Percentiles rank a stretch among this genome's conserved stretches.
phyloP scores from a whole-genome alignment of 2,329 filamentous ascomycete species.

The Neopestalotiopsis clavispora region DNA sequence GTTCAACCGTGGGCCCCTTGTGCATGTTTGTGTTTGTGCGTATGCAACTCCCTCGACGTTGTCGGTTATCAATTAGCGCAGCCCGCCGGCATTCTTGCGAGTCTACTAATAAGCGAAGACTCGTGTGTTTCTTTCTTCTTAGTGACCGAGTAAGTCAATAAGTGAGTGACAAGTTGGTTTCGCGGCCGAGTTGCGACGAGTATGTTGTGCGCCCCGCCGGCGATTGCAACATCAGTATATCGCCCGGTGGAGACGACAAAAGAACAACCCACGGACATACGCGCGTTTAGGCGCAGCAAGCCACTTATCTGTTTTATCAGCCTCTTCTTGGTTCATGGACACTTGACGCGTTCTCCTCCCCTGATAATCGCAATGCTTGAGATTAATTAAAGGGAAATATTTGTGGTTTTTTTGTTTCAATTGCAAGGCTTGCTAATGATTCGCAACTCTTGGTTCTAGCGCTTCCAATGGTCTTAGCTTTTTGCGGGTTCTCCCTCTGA shows the following conservation, averaged over 20 bases:
- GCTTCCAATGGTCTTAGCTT: neutral
- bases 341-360: too few species aligned
- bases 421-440: too few species aligned
- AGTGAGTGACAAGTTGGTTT: neutral
- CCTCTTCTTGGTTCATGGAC: neutral
- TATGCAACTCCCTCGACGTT: too few species aligned
- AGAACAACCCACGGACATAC: neutral
- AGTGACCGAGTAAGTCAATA: neutral
- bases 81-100: too few species aligned
- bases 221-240: constrained; percentile 1
- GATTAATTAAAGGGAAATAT: neutral
- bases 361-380: neutral
- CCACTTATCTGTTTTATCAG: neutral
- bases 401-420: neutral
- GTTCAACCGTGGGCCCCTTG: too few species aligned
- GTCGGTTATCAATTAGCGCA: too few species aligned
- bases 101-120: too few species aligned
- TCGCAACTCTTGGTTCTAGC: too few species aligned
- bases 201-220: neutral
- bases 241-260: neutral
- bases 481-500: neutral
- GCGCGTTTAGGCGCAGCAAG: neutral
- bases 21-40: too few species aligned
- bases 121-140: too few species aligned
- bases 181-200: neutral